phyloP scores from a whole-genome alignment of 768 basidiomycete genomes.

The Tylopilus plumbeoviolaceoides region DNA sequence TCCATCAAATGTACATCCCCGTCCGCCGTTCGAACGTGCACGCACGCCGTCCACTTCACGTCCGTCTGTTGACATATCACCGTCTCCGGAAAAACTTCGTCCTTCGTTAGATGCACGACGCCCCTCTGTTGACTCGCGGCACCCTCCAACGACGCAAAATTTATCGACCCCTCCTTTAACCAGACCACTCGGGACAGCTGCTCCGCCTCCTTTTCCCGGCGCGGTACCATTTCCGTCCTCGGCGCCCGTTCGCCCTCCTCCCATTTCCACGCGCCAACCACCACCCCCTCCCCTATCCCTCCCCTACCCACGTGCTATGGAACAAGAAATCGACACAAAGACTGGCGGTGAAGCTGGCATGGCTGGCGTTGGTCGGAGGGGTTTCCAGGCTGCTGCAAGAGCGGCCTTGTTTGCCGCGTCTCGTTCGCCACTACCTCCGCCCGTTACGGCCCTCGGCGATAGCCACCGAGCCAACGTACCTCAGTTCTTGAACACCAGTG shows the following conservation, averaged over 20 bases:
- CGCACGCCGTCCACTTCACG: slow-evolving; percentile 15
- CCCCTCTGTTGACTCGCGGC: slow-evolving; percentile 15
- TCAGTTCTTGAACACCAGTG: slow-evolving; percentile 45
- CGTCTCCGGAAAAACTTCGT: slow-evolving; percentile 13
- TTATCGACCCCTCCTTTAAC: neutral
- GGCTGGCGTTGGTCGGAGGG: slow-evolving; percentile 87
- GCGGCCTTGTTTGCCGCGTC: slow-evolving; percentile 47
- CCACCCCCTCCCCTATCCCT: slow-evolving; percentile 18
- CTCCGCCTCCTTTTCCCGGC: slow-evolving; percentile 10
- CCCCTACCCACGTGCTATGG: neutral
- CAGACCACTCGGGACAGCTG: slow-evolving; percentile 6
- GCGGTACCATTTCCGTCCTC: slow-evolving; percentile 17
- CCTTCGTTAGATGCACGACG: slow-evolving; percentile 11
- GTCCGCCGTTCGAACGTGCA: slow-evolving; percentile 15
- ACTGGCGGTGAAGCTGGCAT: slow-evolving; percentile 76
- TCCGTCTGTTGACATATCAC: slow-evolving; percentile 17
- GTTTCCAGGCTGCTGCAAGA: slow-evolving; percentile 71
- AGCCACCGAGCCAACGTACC: slow-evolving; percentile 35
- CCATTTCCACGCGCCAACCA: slow-evolving; percentile 16
- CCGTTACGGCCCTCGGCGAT: slow-evolving; percentile 3
- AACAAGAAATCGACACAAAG: slow-evolving; percentile 59
- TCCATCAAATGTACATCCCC: slow-evolving; percentile 5
- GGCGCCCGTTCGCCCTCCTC: neutral
- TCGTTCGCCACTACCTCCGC: slow-evolving; percentile 5
- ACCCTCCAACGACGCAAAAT: slow-evolving; percentile 1